Evolutionary conservation across 352 stramenopile species (phyloP), one percentile per base, ranked within the genome.

Genomic region (Peronospora belbahrii): DNA sequence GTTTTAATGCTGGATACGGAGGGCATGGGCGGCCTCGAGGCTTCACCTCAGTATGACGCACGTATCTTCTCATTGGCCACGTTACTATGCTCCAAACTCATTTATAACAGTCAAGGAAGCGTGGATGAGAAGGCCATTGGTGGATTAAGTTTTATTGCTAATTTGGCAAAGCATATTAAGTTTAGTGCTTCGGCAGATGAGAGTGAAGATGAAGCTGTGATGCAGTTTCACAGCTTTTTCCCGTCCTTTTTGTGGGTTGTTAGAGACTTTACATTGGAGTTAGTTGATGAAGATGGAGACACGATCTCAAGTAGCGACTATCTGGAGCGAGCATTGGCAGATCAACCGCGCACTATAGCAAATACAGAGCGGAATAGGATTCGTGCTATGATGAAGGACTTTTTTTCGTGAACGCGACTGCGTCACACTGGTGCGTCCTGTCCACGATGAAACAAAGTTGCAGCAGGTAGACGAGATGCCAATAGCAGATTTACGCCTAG

Each of bases 201-300:
- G 25, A 44, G 34, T 10, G 60, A 59, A 18, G 65, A 83, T 34
- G 71, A 83, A 27, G 74, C 88, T 28, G 64, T 77, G 15, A 73
- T 70, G 64, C 71, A 89, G 56, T 82, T 90, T 36, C 74, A 86
- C 59, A 74, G 68, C 30, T 93, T 94, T 52, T 93, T 95, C 54
- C 84, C 84, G 40, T 88, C 74, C 7, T 95, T 95, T 52, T 55
- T 90, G 19, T 95, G 84, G 84, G 67, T 95, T 34, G 77, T 95
- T 19, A 74, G 84, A 41, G 84, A 95, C 43, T 95, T 95, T 43
- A 85, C 84, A 19, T 62, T 95, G 9, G 74, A 93, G 40, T 64
- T 95, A 7, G 74, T 91, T 25, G 78, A 92, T 42, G 80, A 90
- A 65, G 78, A 94, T 48, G 81, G 82, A 49, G 66, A 88, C 36